Base-by-base conservation (phyloP, 345 rosid genomes). In the Cardiospermum halicacabum region DNA sequence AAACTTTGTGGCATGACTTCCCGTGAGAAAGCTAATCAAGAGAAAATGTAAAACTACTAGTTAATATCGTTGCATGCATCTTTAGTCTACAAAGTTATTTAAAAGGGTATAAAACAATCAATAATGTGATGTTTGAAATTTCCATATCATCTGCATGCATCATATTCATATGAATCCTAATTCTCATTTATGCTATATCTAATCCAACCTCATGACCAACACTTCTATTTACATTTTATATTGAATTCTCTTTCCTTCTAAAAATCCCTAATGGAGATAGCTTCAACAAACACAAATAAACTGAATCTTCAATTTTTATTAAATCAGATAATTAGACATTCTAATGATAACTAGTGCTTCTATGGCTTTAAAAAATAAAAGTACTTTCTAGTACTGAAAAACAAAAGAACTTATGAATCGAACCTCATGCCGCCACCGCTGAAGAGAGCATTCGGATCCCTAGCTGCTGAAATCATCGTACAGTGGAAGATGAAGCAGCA, bases 371-470 rank as follows among this genome's bases (percentile, higher is more conserved):
- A 32, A 5, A 32, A 32, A n/a, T n/a, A n/a, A n/a, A n/a, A n/a
- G n/a, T n/a, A n/a, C n/a, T n/a, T n/a, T n/a, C n/a, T n/a, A n/a
- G n/a, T 5, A 34, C 39, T 34, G 39, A 34, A 45, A 58, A 37
- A 27, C 15, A 4, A 57, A 57, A 8, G 11, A 37, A 37, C 9
- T 13, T 21, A 0, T 53, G 42, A 9, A 16, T 42, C 7, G 37
- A 56, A 81, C 85, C 82, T 75, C 77, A 78, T 62, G 69, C 82
- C 85, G 11, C 85, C 85, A 55, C 85, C 85, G 50, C 85, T 81
- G 54, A 71, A 73, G 57, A 73, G 64, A 51, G 80, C 67, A 59
- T 62, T 61, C 24, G 74, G 78, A 65, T 78, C 66, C 25, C 63
- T 56, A 45, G 10, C 47, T 7, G 10, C 47, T 7, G 80, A 59